Base-by-base conservation (phyloP, 2,329 filamentous ascomycete genomes). In the Apiospora phragmitis region DNA sequence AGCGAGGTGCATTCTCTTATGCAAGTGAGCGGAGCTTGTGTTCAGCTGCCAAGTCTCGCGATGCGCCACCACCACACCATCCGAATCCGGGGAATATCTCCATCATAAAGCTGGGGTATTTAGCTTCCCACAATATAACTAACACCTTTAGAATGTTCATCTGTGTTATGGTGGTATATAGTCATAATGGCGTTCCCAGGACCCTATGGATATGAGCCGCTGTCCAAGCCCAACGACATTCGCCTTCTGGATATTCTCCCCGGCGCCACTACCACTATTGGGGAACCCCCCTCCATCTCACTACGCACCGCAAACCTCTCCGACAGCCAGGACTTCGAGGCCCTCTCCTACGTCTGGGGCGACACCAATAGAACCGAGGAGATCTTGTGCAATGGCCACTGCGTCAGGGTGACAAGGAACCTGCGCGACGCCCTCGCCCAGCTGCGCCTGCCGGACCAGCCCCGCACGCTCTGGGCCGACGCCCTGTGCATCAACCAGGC, bases 311-410 rank as follows among this genome's bases (percentile, higher is more conserved):
- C 38, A 0, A 55, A 55, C 2, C 49, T 70, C 1, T 38, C 32
- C 3, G 66, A 51, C 1, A 26, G 21, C 4, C 45, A 66, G 3
- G 51, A 66, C 49, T 71, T 65, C 42, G 68, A 71, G n/a, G 70
- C 70, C n/a, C 70, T 71, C 7, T 71, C 70, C 32, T 71, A 71
- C 65, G 69, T 70, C 21, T 71, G 70, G 70, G 70, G 70, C n/a
- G 67, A 65, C 41, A 14, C 7, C 16, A 8, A 21, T 11, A 49
- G 12, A 4, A 69, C 68, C n/a, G 8, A 41, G 24, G 29, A 49
- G 1, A 42, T 71, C 8, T 1, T 26, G 9, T 47, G 62, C 45
- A 41, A 35, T 12, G 69, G 68, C 49, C 26, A 51, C 7, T 11
- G 11, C 14, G 14, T 71, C 29, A 21, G 18, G 11, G 51, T 70